phyloP scores from a whole-genome alignment of 441 rosid species.

The Raphanus hybrid region DNA sequence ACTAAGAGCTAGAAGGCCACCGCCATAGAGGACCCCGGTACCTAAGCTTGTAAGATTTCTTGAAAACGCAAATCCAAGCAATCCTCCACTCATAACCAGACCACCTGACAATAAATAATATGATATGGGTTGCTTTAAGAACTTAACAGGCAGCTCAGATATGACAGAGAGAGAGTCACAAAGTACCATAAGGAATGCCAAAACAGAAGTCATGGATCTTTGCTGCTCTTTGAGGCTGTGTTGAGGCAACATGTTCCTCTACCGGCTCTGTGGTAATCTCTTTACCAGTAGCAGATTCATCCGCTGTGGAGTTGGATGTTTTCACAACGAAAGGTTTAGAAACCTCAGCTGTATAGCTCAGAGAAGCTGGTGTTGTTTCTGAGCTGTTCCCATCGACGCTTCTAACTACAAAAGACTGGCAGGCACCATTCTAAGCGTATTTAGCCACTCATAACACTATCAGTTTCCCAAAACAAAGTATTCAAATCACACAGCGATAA shows the following conservation, averaged over 20 bases:
- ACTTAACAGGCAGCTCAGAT: no score
- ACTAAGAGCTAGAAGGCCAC: conserved; percentile 81
- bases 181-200: conserved; percentile 87
- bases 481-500: neutral
- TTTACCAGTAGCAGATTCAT: conserved; percentile 34
- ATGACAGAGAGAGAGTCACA: neutral
- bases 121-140: no score
- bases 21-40: conserved; percentile 68
- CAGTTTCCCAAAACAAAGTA: neutral
- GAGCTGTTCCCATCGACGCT: conserved; percentile 51
- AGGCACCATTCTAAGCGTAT: conserved; percentile 22
- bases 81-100: conserved; percentile 63
- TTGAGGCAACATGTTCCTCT: conserved; percentile 43
- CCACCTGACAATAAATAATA: neutral
- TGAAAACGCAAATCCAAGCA: conserved; percentile 73
- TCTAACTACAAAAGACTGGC: conserved; percentile 56
- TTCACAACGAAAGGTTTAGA: conserved; percentile 52
- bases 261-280: conserved; percentile 35
- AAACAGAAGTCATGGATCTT: conserved; percentile 92
- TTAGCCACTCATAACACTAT: conserved; percentile 11
- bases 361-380: conserved; percentile 41
- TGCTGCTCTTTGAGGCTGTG: conserved; percentile 51
- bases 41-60: conserved; percentile 61
- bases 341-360: conserved; percentile 52
- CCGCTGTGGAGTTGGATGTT: conserved; percentile 30